A percentile compares a stretch with the other conserved stretches of the same genome.
These are phyloP conservation scores for Fusarium sp. DNA, from an alignment of 2,329 filamentous ascomycete species.

Conservation along the genomic window DNA sequence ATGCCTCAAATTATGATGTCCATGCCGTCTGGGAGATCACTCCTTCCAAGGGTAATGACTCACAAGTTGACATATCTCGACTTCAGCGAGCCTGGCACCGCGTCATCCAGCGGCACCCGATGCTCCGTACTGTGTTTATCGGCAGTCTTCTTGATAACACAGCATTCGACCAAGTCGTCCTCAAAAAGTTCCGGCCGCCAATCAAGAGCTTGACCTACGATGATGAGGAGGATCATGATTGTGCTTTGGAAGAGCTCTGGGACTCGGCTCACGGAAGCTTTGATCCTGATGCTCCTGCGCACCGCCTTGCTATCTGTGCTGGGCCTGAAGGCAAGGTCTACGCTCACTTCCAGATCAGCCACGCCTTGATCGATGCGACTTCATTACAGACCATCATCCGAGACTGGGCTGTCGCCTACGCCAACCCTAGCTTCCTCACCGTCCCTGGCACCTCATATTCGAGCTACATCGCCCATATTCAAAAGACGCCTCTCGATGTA, in stretches of 20 bases:
- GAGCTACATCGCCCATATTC: conserved; percentile 4
- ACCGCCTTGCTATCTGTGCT: conserved; percentile 1
- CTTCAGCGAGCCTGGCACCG: conserved; percentile 3
- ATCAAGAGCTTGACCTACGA: conserved; percentile 1
- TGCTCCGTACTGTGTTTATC: conserved; percentile 27
- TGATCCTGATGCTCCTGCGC: not conserved
- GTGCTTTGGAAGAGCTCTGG: not conserved
- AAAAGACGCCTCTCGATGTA: conserved; percentile 6
- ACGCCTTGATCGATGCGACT: conserved; percentile 13
- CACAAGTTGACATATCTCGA: not conserved
- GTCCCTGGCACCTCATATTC: not conserved
- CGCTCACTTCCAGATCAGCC: conserved; percentile 15
- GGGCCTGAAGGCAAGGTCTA: not conserved
- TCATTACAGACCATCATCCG: conserved; percentile 8
- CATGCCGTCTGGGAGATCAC: conserved; percentile 9
- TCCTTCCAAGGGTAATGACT: not conserved
- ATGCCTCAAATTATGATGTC: conserved; percentile 13
- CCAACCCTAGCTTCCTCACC: not conserved
- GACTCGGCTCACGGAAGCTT: not conserved
- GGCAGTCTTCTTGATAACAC: conserved; percentile 4
- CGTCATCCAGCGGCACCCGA: conserved; percentile 7
- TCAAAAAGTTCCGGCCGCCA: not conserved
- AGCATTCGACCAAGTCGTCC: conserved; percentile 15
- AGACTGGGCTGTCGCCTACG: not conserved
- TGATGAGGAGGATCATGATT: conserved; percentile 1